Evolutionary conservation across 495 filamentous ascomycete genomes (phyloP), one percentile per base, ranked within the genome.

Genomic region (Copromyces sp.): DNA sequence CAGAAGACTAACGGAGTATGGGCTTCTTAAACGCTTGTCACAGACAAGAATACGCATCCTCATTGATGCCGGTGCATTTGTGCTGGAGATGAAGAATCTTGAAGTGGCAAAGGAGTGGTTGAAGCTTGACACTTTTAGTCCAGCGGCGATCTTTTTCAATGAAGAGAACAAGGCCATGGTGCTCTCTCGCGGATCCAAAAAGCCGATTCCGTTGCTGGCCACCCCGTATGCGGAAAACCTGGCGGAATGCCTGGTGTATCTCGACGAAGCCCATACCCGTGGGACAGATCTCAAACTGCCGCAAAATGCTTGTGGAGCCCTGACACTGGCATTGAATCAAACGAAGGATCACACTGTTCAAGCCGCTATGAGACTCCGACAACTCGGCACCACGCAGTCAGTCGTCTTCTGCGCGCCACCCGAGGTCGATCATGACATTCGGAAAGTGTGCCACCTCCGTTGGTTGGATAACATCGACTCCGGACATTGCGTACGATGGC

Each of bases 401-500:
- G 68, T 81, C 9, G 76, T 72, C 24, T 82, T 86, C 70, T 84
- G 81, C 41, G 79, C 75, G 0, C 78, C 79, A 12, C 78, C 78
- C 2, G 80, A 81, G 65, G 86, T 84, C 8, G 77, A 87, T 32
- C 83, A 82, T 39, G 84, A 82, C 45, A 86, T 87, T 59, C 59
- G 80, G 3, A 75, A 82, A 38, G 74, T 78, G 29, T 75, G 77
- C 37, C n/a, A 61, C 3, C 82, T 79, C 68, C 71, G 4, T 7
- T 45, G 71, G 0, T 17, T 39, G 0, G 32, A 77, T 6, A 0
- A 3, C 0, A 73, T 84, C 29, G 81, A 85, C 69, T 87, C 85
- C 0, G 75, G 77, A 12, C 83, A 90, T 68, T 84, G 89, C 41
- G 79, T 90, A 5, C 59, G 74, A 37, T 90, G 88, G 89, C 82